Conservation (phyloP, 441 rosid genomes). For the Euphorbia corollata region DNA sequence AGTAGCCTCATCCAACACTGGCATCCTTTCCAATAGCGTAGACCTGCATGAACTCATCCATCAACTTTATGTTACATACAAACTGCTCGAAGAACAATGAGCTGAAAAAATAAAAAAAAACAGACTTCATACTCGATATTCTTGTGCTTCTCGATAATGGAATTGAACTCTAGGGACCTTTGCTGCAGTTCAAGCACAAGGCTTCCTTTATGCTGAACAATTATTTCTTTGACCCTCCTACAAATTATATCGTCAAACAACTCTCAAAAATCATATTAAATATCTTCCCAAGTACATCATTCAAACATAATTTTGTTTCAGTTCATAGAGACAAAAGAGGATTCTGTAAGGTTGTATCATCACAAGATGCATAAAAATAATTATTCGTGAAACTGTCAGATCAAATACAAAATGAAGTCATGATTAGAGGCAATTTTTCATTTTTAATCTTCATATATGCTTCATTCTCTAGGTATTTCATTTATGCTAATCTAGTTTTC, state of each 20-base stretch:
- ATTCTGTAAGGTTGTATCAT: slow-evolving; percentile 5
- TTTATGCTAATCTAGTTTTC: background rate
- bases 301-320: slow-evolving; percentile 5
- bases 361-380: background rate
- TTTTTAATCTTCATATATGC: background rate
- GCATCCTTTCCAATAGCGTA: slow-evolving; percentile 94
- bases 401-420: slow-evolving; percentile 1
- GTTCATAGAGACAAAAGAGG: slow-evolving; percentile 4
- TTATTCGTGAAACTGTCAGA: background rate
- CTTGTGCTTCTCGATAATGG: slow-evolving; percentile 82
- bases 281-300: slow-evolving; percentile 41
- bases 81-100: slow-evolving; percentile 15
- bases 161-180: slow-evolving; percentile 88
- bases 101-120: slow-evolving; percentile 10
- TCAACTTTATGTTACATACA: slow-evolving; percentile 21
- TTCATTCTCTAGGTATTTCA: background rate
- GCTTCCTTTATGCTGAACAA: slow-evolving; percentile 68
- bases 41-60: slow-evolving; percentile 51
- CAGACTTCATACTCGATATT: slow-evolving; percentile 54
- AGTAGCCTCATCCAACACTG: slow-evolving; percentile 92
- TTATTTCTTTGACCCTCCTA: slow-evolving; percentile 72
- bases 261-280: slow-evolving; percentile 29
- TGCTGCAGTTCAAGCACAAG: slow-evolving; percentile 98
- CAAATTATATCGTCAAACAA: slow-evolving; percentile 11
- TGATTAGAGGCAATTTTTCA: background rate